phyloP scores from a whole-genome alignment of 192 early-diverging fungal species.

The Backusella sp. region DNA sequence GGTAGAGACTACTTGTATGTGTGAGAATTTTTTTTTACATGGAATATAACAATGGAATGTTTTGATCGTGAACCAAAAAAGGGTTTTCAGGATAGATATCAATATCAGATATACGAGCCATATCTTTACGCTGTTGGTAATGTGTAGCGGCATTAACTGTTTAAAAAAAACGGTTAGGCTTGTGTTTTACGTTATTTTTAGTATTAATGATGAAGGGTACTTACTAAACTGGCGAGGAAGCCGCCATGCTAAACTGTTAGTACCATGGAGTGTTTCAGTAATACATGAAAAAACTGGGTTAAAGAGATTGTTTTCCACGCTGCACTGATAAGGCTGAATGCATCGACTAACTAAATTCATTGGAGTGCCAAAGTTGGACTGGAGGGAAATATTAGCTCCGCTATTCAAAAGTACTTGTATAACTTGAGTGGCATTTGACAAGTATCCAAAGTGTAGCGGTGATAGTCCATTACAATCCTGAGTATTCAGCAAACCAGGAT shows the following conservation, averaged over 20 bases:
- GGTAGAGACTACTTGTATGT: background rate
- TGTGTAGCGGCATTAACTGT: background rate
- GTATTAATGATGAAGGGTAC: background rate
- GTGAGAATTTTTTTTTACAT: background rate
- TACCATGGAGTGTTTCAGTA: background rate
- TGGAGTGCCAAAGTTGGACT: background rate
- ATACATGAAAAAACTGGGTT: background rate
- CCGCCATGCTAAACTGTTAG: background rate
- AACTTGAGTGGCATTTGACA: slow-evolving; percentile 47
- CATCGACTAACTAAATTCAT: background rate
- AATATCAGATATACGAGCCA: background rate
- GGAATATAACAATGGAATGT: background rate
- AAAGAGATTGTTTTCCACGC: background rate
- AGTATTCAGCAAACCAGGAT: slow-evolving; percentile 39
- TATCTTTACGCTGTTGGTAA: background rate
- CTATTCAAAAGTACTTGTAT: slow-evolving; percentile 53
- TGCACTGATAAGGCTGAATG: background rate
- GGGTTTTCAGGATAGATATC: background rate
- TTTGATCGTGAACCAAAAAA: background rate
- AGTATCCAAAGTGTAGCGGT: slow-evolving; percentile 68
- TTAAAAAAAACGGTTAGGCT: background rate
- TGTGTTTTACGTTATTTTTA: background rate
- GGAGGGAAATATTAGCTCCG: slow-evolving; percentile 28
- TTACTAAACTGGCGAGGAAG: slow-evolving; percentile 3
- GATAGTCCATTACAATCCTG: slow-evolving; percentile 69